phyloP scores from a whole-genome alignment of 2,329 filamentous ascomycete species.

The Paracorniculantispora psalliotae region DNA sequence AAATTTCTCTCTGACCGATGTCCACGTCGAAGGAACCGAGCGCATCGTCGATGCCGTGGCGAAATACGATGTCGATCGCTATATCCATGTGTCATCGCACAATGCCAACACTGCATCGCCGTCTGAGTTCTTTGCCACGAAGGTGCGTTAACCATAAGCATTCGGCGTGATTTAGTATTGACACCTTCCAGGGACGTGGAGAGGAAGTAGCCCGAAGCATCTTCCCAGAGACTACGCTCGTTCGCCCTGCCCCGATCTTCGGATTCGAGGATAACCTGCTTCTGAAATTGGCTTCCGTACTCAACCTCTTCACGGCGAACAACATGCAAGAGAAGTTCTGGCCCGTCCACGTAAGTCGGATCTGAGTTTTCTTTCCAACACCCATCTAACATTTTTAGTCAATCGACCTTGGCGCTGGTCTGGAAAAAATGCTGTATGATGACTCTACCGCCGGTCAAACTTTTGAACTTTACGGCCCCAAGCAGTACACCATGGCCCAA shows the following conservation, averaged over 20 bases:
- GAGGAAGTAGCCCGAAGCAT: conserved; percentile 82
- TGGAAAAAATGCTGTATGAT: conserved; percentile 87
- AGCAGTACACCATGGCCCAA: conserved; percentile 83
- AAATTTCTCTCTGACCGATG: conserved; percentile 90
- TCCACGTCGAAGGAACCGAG: conserved; percentile 87
- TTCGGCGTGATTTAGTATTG: conserved; percentile 6
- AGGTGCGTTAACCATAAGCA: conserved; percentile 46
- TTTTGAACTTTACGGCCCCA: conserved; percentile 90
- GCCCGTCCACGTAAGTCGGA: conserved; percentile 75
- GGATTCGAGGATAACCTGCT: conserved; percentile 93
- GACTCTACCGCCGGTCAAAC: conserved; percentile 88
- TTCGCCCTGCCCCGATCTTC: conserved; percentile 88
- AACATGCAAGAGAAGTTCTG: conserved; percentile 87
- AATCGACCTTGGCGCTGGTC: conserved; percentile 82
- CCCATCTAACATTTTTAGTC: conserved; percentile 45
- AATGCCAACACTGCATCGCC: conserved; percentile 76
- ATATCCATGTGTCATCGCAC: conserved; percentile 94
- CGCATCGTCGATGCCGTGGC: conserved; percentile 90
- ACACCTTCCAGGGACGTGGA: conserved; percentile 57
- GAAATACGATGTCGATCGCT: conserved; percentile 97
- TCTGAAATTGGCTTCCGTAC: conserved; percentile 72
- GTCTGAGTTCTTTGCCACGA: conserved; percentile 88
- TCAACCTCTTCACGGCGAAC: conserved; percentile 85
- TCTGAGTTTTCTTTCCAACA: not conserved
- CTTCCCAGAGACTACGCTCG: conserved; percentile 95